phyloP scores from a whole-genome alignment of 75 land plant genomes.

The Gnetum montanum region DNA sequence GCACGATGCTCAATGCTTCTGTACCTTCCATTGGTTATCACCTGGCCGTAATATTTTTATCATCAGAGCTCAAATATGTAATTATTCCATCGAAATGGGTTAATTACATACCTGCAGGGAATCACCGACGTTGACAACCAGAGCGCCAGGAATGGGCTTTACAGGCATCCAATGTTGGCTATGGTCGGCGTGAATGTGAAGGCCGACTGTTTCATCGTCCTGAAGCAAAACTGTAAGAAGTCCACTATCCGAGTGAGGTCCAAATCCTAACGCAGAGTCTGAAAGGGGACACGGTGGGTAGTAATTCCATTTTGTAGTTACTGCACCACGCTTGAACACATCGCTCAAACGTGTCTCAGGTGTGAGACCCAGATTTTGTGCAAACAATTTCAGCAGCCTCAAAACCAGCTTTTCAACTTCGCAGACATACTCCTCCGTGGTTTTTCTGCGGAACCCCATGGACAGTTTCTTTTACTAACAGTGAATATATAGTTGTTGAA shows the following conservation, averaged over 20 bases:
- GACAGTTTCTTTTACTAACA: neutral
- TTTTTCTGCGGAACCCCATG: conserved; percentile 5
- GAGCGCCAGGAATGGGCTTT: no score
- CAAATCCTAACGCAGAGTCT: conserved; percentile 16
- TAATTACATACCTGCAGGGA: conserved; percentile 27
- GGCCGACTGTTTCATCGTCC: conserved; percentile 1
- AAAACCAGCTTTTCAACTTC: conserved; percentile 13
- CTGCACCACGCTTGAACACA: neutral
- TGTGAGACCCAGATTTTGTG: conserved; percentile 6
- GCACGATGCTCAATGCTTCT: conserved; percentile 3
- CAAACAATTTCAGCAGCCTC: conserved; percentile 11
- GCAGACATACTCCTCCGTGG: conserved; percentile 22
- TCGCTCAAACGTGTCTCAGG: neutral
- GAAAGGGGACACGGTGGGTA: conserved; percentile 31
- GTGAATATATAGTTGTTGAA: neutral
- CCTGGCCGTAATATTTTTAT: no score
- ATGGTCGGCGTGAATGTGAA: no score
- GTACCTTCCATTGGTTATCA: conserved; percentile 8
- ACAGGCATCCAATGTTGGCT: conserved; percentile 20
- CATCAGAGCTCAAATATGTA: no score
- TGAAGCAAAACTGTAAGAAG: conserved; percentile 19
- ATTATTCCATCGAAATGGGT: no score
- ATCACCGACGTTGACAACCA: no score
- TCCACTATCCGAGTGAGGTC: conserved; percentile 11
- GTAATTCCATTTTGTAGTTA: conserved; percentile 13